Base-by-base conservation (phyloP, 495 filamentous ascomycete genomes). In the Mytilinidion resinicola region DNA sequence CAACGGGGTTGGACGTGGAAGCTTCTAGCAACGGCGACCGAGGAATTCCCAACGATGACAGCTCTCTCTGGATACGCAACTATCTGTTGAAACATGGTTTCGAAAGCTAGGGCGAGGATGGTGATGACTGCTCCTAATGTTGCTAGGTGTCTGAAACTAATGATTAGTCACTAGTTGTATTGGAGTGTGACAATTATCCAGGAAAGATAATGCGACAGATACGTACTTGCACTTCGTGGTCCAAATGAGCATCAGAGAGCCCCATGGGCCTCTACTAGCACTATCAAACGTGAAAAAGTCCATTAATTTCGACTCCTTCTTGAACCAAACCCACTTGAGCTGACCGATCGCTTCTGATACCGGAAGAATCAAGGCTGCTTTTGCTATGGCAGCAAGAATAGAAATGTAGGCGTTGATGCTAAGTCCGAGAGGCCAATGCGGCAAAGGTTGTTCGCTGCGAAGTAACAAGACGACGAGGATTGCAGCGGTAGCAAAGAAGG, bases 61-160 rank as follows among this genome's bases (percentile, higher is more conserved):
- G 33, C 5, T 37, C 59, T 19, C 9, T 50, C 15, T 0, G 62
- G 65, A 60, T 68, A 74, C 0, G 54, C 47, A 19, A 72, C 44
- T 39, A 70, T 55, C 51, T 74, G 69, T 51, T 74, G 70, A 51
- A 72, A 54, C 42, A 70, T 70, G 5, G 69, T 61, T 41, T 72
- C 70, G 39, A 70, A 69, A n/a, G 69, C 65, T n/a, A 73, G 36
- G 5, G 56, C 51, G 0, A 69, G 44, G n/a, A 73, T 47, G 11
- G 61, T 67, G 9, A 72, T 52, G 0, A 55, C 34, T 3, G 72
- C 66, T n/a, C 72, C 71, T 19, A 75, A 39, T 4, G 56, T 66
- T 11, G 61, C 56, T 2, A 68, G 25, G 39, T 57, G 53, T 38
- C 63, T 61, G 14, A 20, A 14, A 15, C 47, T 1, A 15, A 47